Evolutionary conservation across 2,329 filamentous ascomycete species (phyloP).

Genomic region (Fusarium drepaniforme): DNA sequence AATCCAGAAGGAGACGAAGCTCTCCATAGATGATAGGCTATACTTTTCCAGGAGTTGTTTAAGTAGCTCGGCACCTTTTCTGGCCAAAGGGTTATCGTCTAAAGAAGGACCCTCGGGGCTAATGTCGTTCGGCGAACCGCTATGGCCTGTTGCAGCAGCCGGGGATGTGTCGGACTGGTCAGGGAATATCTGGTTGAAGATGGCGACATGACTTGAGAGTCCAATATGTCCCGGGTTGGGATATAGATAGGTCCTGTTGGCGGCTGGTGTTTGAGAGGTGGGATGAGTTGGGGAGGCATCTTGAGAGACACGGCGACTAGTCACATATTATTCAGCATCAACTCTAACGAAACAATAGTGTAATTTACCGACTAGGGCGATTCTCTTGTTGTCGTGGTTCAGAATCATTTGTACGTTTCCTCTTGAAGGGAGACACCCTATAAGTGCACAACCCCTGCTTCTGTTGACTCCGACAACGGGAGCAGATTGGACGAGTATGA

Average conservation of each 20-base stretch:
- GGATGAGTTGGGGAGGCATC: background rate
- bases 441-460: background rate
- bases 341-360: background rate
- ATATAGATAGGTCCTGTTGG: background rate
- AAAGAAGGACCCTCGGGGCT: background rate
- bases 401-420: background rate
- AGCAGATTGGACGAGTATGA: background rate
- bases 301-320: background rate
- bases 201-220: background rate
- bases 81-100: background rate
- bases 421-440: background rate
- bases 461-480: background rate
- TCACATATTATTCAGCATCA: background rate
- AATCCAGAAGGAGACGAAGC: background rate
- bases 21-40: background rate
- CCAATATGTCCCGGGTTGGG: background rate
- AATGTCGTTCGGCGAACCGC: background rate
- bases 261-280: background rate
- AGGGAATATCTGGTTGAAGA: background rate
- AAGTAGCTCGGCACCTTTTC: background rate
- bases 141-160: background rate
- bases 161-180: background rate
- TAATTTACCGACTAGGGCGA: background rate
- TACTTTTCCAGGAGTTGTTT: background rate
- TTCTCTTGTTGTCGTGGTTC: background rate